Conservation (phyloP, 108 stramenopile genomes). For the Epipyxis sp. region DNA sequence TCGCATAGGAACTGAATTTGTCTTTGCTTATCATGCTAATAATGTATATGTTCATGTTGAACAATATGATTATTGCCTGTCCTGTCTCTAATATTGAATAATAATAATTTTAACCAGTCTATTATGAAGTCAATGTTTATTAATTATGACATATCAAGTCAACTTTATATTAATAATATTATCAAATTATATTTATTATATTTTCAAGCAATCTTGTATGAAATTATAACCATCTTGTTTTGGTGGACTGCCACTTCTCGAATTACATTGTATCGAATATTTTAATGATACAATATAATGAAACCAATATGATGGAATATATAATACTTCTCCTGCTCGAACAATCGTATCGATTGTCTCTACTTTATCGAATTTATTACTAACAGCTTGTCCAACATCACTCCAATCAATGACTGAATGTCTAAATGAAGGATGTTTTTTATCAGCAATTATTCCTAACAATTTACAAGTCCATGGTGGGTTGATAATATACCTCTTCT, state of each 20-base stretch:
- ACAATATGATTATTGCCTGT: too few relatives aligned
- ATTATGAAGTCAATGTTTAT: too few relatives aligned
- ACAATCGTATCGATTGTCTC: constrained; percentile 74
- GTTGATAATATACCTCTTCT: constrained; percentile 84
- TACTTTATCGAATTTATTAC: constrained; percentile 27
- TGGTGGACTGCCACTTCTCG: constrained; percentile 45
- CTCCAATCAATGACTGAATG: constrained; percentile 66
- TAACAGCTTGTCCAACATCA: constrained; percentile 11
- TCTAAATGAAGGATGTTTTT: constrained; percentile 66
- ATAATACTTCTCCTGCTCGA: constrained; percentile 80
- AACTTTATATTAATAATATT: too few relatives aligned
- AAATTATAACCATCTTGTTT: neutral
- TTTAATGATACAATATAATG: constrained; percentile 82
- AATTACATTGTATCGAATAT: constrained; percentile 80
- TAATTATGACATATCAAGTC: too few relatives aligned
- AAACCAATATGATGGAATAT: constrained; percentile 85
- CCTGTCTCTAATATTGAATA: too few relatives aligned
- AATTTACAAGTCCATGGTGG: constrained; percentile 73
- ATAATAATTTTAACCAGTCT: too few relatives aligned
- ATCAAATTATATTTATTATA: too few relatives aligned
- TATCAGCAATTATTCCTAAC: constrained; percentile 66
- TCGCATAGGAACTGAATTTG: too few relatives aligned
- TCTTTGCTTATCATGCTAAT: too few relatives aligned
- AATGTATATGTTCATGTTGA: too few relatives aligned
- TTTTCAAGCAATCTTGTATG: too few relatives aligned